Conservation (phyloP, 306 rosid species). For the Cicer pinnatifidum region DNA sequence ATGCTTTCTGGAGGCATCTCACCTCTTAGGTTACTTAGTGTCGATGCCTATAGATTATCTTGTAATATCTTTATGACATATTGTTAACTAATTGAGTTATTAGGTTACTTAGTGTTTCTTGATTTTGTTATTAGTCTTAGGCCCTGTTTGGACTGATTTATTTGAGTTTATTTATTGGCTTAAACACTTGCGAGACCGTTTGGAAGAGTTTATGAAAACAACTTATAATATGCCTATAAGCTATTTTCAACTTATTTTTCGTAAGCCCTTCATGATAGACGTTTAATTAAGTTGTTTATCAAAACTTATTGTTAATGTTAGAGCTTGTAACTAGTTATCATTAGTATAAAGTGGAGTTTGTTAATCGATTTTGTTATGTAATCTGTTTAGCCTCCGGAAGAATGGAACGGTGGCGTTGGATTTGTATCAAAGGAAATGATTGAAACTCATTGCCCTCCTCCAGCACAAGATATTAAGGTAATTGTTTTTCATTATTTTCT, state of each 20-base stretch:
- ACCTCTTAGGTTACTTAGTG: slow-evolving; percentile 52
- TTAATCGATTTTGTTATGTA: slow-evolving; percentile 8
- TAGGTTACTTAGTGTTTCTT: background rate
- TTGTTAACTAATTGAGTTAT: background rate
- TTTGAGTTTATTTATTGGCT: no score
- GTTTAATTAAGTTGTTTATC: no score
- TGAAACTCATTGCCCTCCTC: slow-evolving; percentile 82
- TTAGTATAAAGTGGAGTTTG: background rate
- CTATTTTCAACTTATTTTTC: no score
- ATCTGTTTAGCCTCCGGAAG: slow-evolving; percentile 82
- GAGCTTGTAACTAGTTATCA: background rate
- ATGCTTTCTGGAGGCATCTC: slow-evolving; percentile 10
- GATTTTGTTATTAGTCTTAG: background rate
- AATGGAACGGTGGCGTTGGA: slow-evolving; percentile 91
- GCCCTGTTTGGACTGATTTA: no score
- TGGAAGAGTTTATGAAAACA: no score
- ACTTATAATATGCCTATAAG: no score
- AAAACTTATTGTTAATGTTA: background rate
- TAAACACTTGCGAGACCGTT: no score
- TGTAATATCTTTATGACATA: background rate
- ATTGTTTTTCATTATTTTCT: slow-evolving; percentile 26
- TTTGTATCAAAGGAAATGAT: slow-evolving; percentile 91
- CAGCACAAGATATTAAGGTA: slow-evolving; percentile 78
- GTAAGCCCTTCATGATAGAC: no score
- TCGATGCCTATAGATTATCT: background rate